A percentile compares a stretch with the other conserved stretches of the same genome.
These are phyloP conservation scores for Scutellaria barbata DNA, from an alignment of 257 asterid species.

Conservation along the genomic window DNA sequence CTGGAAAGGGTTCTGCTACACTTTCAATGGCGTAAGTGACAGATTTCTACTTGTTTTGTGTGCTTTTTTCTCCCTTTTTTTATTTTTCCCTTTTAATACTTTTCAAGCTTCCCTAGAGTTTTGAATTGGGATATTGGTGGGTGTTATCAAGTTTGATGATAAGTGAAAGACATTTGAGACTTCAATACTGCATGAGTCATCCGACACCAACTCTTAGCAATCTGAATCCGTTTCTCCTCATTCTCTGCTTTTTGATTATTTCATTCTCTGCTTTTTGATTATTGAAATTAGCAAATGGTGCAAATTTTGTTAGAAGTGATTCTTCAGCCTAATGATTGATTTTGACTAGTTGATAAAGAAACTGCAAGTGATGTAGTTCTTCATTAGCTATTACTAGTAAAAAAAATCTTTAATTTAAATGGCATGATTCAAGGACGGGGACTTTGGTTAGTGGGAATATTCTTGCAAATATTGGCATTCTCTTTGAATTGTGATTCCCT, in stretches of 20 bases:
- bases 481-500: background rate
- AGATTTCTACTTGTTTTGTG: slow-evolving; percentile 6
- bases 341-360: background rate
- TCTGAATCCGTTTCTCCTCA: background rate
- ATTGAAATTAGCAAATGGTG: too few relatives aligned
- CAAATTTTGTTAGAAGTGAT: background rate
- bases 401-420: too few relatives aligned
- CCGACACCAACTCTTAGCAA: background rate
- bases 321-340: background rate
- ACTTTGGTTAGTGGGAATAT: background rate
- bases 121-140: background rate
- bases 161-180: background rate
- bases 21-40: slow-evolving; percentile 40
- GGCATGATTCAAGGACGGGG: background rate
- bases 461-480: background rate
- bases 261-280: background rate
- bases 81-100: background rate
- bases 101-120: background rate
- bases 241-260: background rate
- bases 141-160: background rate
- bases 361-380: background rate
- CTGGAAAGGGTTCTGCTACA: slow-evolving; percentile 95
- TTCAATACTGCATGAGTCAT: background rate
- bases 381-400: background rate
- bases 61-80: background rate